Evolutionary conservation across 306 rosid genomes (phyloP).

Genomic region (Canavalia ensiformis): DNA sequence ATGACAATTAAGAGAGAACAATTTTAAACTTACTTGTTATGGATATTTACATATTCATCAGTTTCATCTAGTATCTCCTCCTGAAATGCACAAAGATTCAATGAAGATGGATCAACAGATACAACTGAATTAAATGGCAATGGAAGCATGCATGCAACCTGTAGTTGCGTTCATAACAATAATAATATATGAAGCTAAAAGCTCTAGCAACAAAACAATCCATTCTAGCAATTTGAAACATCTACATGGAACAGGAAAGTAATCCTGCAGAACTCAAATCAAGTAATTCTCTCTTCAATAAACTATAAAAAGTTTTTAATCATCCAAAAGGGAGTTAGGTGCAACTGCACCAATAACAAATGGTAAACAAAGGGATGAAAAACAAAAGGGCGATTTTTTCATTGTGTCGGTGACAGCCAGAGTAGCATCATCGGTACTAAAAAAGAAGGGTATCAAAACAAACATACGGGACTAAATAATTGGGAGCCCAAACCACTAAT

Average conservation of each 20-base stretch:
- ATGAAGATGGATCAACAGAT: constrained; percentile 44
- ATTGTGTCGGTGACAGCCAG: constrained; percentile 19
- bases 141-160: constrained; percentile 21
- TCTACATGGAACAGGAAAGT: constrained; percentile 27
- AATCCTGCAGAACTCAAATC: constrained; percentile 43
- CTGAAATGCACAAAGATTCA: constrained; percentile 61
- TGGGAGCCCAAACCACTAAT: constrained; percentile 26
- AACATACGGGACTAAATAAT: constrained; percentile 4
- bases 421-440: constrained; percentile 36
- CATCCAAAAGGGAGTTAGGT: constrained; percentile 18
- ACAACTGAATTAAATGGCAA: constrained; percentile 32
- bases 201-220: constrained; percentile 11
- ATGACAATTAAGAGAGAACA: constrained; percentile 22
- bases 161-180: constrained; percentile 19
- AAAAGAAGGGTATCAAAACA: constrained; percentile 41
- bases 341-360: constrained; percentile 14
- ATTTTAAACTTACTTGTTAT: constrained; percentile 75
- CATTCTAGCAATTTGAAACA: constrained; percentile 12
- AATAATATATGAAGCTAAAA: constrained; percentile 34
- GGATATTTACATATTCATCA: constrained; percentile 96
- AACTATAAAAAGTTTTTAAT: constrained; percentile 22
- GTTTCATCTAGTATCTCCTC: constrained; percentile 99
- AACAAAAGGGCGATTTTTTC: not conserved
- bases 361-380: not conserved
- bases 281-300: constrained; percentile 13